Evolutionary conservation across 495 filamentous ascomycete species (phyloP).

Genomic region (Annulohypoxylon stygium): DNA sequence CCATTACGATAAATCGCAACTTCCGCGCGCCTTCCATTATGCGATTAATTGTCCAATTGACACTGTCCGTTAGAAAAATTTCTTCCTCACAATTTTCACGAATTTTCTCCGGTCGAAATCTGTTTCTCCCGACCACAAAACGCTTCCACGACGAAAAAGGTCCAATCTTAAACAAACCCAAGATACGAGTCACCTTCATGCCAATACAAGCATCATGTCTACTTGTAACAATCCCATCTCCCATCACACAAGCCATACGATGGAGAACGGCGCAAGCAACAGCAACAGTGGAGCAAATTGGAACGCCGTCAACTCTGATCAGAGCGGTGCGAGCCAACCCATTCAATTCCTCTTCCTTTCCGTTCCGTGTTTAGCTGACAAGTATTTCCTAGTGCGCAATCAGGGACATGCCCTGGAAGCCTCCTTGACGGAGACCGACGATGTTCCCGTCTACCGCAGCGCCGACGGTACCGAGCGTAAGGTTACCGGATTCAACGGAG

Average conservation of each 20-base stretch:
- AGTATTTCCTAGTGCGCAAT: neutral
- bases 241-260: neutral
- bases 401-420: neutral
- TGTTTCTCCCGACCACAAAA: too few relatives aligned
- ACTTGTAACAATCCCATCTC: neutral
- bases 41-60: too few relatives aligned
- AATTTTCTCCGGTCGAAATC: too few relatives aligned
- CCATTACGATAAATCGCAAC: too few relatives aligned
- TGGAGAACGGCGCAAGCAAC: neutral
- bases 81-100: too few relatives aligned
- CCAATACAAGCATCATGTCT: neutral
- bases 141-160: too few relatives aligned
- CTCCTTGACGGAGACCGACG: neutral
- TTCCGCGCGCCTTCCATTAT: too few relatives aligned
- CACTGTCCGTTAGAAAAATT: too few relatives aligned
- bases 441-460: neutral
- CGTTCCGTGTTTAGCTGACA: neutral
- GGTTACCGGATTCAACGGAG: neutral
- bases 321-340: neutral
- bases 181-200: neutral
- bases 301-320: neutral
- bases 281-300: neutral
- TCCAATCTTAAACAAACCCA: too few relatives aligned
- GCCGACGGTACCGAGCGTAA: neutral
- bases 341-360: neutral